Evolutionary conservation across 2,329 filamentous ascomycete species (phyloP).

Genomic region (Hypomyces perniciosus): DNA sequence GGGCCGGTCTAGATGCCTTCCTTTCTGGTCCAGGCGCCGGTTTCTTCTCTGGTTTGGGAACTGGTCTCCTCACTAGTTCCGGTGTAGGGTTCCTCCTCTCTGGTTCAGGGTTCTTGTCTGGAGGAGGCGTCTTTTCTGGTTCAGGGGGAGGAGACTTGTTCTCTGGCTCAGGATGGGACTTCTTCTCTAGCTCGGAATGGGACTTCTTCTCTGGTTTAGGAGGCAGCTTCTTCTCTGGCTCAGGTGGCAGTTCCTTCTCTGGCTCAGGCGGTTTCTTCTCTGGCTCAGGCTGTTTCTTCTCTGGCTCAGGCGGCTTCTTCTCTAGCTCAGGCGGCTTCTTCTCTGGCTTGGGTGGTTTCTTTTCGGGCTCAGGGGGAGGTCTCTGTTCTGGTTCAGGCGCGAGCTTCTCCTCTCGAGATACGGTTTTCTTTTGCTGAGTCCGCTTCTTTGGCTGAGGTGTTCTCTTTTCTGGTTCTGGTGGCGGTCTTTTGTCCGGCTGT

Average conservation of each 20-base stretch:
- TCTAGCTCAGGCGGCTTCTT: background rate
- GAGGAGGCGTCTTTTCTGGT: conserved; percentile 2
- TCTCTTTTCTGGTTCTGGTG: conserved; percentile 5
- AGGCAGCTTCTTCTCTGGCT: background rate
- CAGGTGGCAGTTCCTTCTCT: background rate
- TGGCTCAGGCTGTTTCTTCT: background rate
- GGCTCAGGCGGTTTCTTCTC: background rate
- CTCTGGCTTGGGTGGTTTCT: conserved; percentile 1
- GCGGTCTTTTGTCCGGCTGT: conserved; percentile 13
- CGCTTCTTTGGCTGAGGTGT: conserved; percentile 18
- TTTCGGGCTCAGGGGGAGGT: conserved; percentile 2
- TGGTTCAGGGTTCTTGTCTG: background rate
- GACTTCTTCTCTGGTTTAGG: background rate
- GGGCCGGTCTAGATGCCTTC: background rate
- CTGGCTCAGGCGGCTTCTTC: background rate
- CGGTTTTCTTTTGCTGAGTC: conserved; percentile 13
- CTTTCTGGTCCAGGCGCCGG: conserved; percentile 1
- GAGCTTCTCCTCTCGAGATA: conserved; percentile 1
- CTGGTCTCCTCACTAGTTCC: background rate
- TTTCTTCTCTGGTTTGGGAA: background rate
- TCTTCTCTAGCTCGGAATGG: background rate
- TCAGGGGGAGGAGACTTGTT: background rate
- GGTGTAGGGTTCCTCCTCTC: background rate
- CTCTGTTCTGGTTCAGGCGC: background rate
- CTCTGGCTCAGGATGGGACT: background rate